Evolutionary conservation across 768 basidiomycete genomes (phyloP).

Genomic region (Botryobasidium botryosum): DNA sequence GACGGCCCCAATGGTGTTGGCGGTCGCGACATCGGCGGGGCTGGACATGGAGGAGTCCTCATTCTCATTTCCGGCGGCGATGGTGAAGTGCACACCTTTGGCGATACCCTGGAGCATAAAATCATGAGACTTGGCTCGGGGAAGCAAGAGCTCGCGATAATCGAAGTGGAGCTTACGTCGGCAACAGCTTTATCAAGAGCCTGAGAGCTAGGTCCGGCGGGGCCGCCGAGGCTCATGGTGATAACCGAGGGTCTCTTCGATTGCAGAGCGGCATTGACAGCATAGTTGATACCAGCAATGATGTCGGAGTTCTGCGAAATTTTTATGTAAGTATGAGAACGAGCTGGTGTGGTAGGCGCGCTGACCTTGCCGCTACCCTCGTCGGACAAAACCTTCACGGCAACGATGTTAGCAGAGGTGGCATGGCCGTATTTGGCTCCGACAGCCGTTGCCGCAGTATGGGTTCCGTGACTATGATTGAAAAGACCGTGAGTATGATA

Average conservation of each 20-base stretch:
- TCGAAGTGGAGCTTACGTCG: neutral
- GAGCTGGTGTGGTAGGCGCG: no score
- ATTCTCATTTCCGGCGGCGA: constrained; percentile 12
- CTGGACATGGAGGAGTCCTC: constrained; percentile 2
- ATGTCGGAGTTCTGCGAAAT: constrained; percentile 3
- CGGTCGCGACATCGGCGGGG: constrained; percentile 8
- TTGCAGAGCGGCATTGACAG: constrained; percentile 3
- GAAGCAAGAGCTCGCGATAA: neutral
- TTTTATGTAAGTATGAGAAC: no score
- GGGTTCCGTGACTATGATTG: constrained; percentile 12
- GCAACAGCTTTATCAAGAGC: constrained; percentile 9
- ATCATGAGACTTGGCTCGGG: neutral
- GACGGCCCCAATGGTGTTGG: constrained; percentile 11
- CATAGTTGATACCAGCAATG: constrained; percentile 9
- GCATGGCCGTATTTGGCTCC: constrained; percentile 24
- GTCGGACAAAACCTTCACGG: constrained; percentile 28
- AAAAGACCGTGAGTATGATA: neutral
- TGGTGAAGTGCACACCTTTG: constrained; percentile 10
- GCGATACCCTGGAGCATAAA: neutral
- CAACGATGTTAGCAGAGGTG: constrained; percentile 22
- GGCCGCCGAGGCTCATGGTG: constrained; percentile 9
- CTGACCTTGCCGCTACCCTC: no score
- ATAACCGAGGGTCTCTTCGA: constrained; percentile 10
- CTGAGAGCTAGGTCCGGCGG: constrained; percentile 1
- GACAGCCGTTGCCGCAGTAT: constrained; percentile 9